Conservation (phyloP, 306 rosid genomes). For the Purshia tridentata region DNA sequence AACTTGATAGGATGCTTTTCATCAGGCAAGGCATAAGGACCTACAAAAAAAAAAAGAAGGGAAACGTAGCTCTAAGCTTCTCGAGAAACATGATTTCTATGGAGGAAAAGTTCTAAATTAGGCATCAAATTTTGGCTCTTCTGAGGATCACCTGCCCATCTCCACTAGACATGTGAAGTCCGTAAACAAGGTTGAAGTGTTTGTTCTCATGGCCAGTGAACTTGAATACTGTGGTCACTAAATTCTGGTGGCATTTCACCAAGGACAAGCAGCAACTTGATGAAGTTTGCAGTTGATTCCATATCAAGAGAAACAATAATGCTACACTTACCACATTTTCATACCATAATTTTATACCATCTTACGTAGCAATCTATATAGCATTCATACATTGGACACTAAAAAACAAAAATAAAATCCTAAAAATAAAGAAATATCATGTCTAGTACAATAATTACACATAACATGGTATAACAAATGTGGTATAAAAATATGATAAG, state of each 20-base stretch:
- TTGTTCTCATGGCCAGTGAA: background rate
- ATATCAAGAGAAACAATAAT: too few relatives aligned
- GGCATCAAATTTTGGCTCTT: slow-evolving; percentile 38
- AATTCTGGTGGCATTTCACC: background rate
- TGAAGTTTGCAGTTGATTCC: too few relatives aligned
- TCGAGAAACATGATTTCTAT: slow-evolving; percentile 1
- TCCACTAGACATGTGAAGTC: slow-evolving; percentile 39
- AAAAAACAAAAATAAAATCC: too few relatives aligned
- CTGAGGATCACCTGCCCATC: slow-evolving; percentile 34
- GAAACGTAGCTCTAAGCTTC: background rate
- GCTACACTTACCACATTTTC: too few relatives aligned
- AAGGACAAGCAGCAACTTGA: too few relatives aligned
- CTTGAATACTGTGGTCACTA: background rate
- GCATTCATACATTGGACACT: too few relatives aligned
- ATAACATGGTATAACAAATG: too few relatives aligned
- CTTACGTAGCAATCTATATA: too few relatives aligned
- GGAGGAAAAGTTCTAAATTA: slow-evolving; percentile 21
- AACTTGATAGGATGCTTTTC: background rate
- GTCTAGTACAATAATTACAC: too few relatives aligned
- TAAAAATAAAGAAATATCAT: too few relatives aligned
- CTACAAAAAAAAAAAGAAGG: background rate
- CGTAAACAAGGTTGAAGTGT: slow-evolving; percentile 34
- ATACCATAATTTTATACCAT: too few relatives aligned
- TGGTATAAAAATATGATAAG: too few relatives aligned
- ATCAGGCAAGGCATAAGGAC: slow-evolving; percentile 1